A percentile compares a stretch with the other conserved stretches of the same genome.
phyloP scores from a whole-genome alignment of 164 flowering plant species.

The Warburgia ugandensis region DNA sequence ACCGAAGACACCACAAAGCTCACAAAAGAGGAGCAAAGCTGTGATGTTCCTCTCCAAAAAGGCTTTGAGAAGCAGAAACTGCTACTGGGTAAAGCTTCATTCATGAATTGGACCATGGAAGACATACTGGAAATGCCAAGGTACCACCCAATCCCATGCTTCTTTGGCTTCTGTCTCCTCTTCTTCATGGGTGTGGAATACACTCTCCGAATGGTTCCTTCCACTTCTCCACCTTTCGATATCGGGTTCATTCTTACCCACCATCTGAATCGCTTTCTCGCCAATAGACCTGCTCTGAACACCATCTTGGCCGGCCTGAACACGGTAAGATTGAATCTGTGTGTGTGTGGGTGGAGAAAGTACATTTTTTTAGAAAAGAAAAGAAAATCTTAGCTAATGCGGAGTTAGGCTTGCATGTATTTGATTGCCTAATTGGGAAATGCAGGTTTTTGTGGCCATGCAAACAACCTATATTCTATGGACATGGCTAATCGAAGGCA shows the following conservation, averaged over 20 bases:
- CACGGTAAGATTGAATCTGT: slow-evolving; percentile 44
- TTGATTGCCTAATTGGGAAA: too few species aligned
- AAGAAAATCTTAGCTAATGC: too few species aligned
- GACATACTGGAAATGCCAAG: slow-evolving; percentile 35
- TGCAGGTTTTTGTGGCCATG: slow-evolving; percentile 93
- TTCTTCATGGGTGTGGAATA: slow-evolving; percentile 96
- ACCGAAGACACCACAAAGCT: too few species aligned
- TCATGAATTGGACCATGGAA: slow-evolving; percentile 41
- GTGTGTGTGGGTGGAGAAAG: too few species aligned
- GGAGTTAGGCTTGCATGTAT: too few species aligned
- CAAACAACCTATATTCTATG: slow-evolving; percentile 71
- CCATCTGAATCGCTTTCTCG: slow-evolving; percentile 36
- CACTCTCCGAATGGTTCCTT: slow-evolving; percentile 82
- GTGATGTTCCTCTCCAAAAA: too few species aligned
- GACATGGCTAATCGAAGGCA: slow-evolving; percentile 76
- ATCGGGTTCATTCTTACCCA: slow-evolving; percentile 66
- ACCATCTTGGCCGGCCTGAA: slow-evolving; percentile 68
- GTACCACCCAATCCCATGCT: slow-evolving; percentile 63
- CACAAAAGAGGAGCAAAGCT: too few species aligned
- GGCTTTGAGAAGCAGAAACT: too few species aligned
- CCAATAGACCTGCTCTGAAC: slow-evolving; percentile 46
- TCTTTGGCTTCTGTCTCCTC: slow-evolving; percentile 45
- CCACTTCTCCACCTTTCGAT: slow-evolving; percentile 78
- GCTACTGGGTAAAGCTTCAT: slow-evolving; percentile 39
- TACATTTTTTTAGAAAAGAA: too few species aligned